Percentiles rank a stretch among this genome's conserved stretches.
Evolutionary conservation across 2,329 filamentous ascomycete genomes (phyloP).

Genomic region (Lithohypha guttulata): DNA sequence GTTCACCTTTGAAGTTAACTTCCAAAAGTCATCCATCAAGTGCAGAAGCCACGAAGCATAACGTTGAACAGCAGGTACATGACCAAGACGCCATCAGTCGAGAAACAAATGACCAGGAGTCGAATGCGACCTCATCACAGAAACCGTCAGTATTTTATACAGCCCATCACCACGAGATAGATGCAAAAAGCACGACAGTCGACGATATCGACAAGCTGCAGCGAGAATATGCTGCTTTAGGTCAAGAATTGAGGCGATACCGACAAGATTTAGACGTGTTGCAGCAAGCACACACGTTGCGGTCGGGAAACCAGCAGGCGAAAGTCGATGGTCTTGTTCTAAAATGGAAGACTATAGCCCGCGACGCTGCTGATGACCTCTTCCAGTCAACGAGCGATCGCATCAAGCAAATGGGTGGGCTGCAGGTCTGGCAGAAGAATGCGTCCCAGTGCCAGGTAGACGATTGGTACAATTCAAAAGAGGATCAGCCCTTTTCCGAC

Average conservation of each 20-base stretch:
- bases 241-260: constrained; percentile 23
- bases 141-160: constrained; percentile 10
- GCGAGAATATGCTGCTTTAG: constrained; percentile 28
- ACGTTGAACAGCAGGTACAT: constrained; percentile 11
- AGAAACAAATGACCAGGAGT: too few species aligned
- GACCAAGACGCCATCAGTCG: too few species aligned
- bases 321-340: constrained; percentile 46
- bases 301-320: constrained; percentile 35
- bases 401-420: constrained; percentile 53
- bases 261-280: constrained; percentile 38
- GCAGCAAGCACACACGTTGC: constrained; percentile 44
- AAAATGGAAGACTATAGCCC: constrained; percentile 52
- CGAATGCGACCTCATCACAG: too few species aligned
- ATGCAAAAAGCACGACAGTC: too few species aligned
- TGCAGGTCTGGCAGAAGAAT: constrained; percentile 45
- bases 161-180: constrained; percentile 15
- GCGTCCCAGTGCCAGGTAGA: constrained; percentile 23
- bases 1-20: constrained; percentile 41
- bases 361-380: constrained; percentile 56
- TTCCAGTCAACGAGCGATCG: constrained; percentile 51
- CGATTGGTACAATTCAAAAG: constrained; percentile 26
- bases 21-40: neutral
- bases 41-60: neutral
- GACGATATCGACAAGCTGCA: too few species aligned
- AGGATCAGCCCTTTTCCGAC: constrained; percentile 28